Evolutionary conservation across 2,329 filamentous ascomycete genomes (phyloP), one percentile per base, ranked within the genome.

Genomic region (Helminthosporium solani): DNA sequence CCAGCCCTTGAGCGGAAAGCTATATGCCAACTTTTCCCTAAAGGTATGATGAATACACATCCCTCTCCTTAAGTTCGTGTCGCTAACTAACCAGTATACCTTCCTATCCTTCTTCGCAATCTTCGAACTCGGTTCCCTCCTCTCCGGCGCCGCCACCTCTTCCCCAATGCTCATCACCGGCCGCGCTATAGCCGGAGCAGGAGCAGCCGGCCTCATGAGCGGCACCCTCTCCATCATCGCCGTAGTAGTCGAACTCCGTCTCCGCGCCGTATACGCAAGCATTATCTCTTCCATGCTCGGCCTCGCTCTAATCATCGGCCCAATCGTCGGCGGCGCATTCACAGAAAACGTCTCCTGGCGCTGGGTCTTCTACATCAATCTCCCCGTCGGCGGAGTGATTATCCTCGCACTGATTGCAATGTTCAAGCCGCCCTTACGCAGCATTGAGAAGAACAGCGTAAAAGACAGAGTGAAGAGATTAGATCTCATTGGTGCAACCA

Each of bases 151-250:
- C 11, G 63, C 66, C 14, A 58, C 44, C 57, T 73, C 65, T 30
- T 75, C 73, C 11, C 58, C 49, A 1, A 71, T 74, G 36, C 57
- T 79, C 15, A 76, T 78, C 46, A 57, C 76, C 38, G 76, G 76
- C 3, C 68, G 76, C 33, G 73, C 72, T 0, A 64, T 79, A 11
- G 66, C 74, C n/a, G 76, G 76, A n/a, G 44, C 74, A 0, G 75
- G 75, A 2, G 66, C 65, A 4, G 73, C 73, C 8, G 76, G 76
- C 12, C 67, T 78, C 27, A 72, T 70, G 48, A 66, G 64, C 18
- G 71, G 70, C 6, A 57, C 38, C 51, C 70, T 44, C 55, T 70
- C 33, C 60, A 71, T 73, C 41, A 57, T 71, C 34, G 73, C 73
- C 40, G 66, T 74, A 14, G 57, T 66, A 18, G 66, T 65, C 33